Evolutionary conservation across 257 asterid species (phyloP).

Genomic region (Henckelia pumila): DNA sequence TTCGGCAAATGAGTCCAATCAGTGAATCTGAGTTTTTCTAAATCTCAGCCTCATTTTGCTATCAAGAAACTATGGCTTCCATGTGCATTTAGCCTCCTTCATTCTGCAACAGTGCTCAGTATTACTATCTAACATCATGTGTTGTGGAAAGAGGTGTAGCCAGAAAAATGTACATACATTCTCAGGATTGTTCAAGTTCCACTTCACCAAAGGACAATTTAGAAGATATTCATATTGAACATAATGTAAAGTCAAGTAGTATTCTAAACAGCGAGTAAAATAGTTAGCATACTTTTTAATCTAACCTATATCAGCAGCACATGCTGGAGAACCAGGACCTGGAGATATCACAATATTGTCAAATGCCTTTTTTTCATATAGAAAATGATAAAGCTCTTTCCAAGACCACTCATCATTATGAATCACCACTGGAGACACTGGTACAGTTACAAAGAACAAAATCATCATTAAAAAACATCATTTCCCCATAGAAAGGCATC

Average conservation of each 20-base stretch:
- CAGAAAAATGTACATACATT: background rate
- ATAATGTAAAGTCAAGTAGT: background rate
- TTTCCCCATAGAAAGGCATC: background rate
- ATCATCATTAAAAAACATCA: constrained; percentile 12
- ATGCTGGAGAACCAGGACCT: constrained; percentile 96
- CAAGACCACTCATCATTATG: constrained; percentile 95
- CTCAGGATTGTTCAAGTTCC: constrained; percentile 1
- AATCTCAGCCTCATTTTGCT: background rate
- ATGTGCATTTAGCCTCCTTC: background rate
- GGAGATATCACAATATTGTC: constrained; percentile 98
- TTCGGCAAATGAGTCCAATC: background rate
- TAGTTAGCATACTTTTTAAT: background rate
- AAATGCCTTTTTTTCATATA: constrained; percentile 77
- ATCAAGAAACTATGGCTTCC: constrained; percentile 3
- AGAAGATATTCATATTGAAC: constrained; percentile 2
- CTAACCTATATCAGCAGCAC: constrained; percentile 87
- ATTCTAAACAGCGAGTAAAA: constrained; percentile 1
- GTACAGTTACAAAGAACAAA: constrained; percentile 28
- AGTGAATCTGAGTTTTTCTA: background rate
- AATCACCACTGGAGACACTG: constrained; percentile 96
- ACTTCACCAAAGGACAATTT: background rate
- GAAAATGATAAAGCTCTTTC: constrained; percentile 63
- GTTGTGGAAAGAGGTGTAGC: background rate
- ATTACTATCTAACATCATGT: background rate
- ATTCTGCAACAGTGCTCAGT: constrained; percentile 7